phyloP scores from a whole-genome alignment of 1,284 basidiomycete species.

The Cystobasidiaceae sp. region DNA sequence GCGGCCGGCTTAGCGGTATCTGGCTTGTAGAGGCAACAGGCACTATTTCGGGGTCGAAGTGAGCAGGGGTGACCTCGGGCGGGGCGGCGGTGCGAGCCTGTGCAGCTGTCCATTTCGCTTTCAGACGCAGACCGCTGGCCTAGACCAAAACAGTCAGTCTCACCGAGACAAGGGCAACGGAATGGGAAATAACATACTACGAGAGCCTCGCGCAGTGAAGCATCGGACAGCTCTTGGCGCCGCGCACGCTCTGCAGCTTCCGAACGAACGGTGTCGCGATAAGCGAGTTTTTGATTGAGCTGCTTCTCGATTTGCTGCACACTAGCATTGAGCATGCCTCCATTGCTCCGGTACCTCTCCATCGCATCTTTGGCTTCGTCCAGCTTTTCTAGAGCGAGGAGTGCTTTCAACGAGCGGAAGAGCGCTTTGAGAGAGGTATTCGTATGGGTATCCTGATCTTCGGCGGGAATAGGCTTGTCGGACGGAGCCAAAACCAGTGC shows the following conservation, averaged over 20 bases:
- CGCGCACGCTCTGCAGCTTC: conserved; percentile 52
- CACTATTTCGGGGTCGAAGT: conserved; percentile 49
- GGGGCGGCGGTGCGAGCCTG: conserved; percentile 31
- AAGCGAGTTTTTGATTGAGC: conserved; percentile 34
- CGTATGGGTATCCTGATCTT: conserved; percentile 11
- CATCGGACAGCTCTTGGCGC: conserved; percentile 53
- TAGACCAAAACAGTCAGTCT: conserved; percentile 42
- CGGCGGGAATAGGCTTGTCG: conserved; percentile 34
- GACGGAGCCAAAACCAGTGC: conserved; percentile 60
- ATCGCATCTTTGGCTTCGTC: conserved; percentile 79
- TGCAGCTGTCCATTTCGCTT: conserved; percentile 40
- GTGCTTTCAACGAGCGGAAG: conserved; percentile 71
- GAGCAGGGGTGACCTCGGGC: conserved; percentile 51
- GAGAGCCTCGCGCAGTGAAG: conserved; percentile 47
- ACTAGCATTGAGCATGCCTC: conserved; percentile 23
- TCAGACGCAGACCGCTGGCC: conserved; percentile 61
- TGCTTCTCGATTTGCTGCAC: conserved; percentile 40
- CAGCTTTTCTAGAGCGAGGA: conserved; percentile 63
- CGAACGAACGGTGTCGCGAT: conserved; percentile 49
- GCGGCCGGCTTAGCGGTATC: conserved; percentile 48
- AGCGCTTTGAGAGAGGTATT: conserved; percentile 67
- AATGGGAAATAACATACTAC: background rate
- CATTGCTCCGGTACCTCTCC: conserved; percentile 52
- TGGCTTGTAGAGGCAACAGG: conserved; percentile 48
- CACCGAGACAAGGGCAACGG: background rate